Percentiles rank a stretch among this genome's conserved stretches.
phyloP scores from a whole-genome alignment of 2,329 filamentous ascomycete genomes.

The Diplodia scrobiculata region DNA sequence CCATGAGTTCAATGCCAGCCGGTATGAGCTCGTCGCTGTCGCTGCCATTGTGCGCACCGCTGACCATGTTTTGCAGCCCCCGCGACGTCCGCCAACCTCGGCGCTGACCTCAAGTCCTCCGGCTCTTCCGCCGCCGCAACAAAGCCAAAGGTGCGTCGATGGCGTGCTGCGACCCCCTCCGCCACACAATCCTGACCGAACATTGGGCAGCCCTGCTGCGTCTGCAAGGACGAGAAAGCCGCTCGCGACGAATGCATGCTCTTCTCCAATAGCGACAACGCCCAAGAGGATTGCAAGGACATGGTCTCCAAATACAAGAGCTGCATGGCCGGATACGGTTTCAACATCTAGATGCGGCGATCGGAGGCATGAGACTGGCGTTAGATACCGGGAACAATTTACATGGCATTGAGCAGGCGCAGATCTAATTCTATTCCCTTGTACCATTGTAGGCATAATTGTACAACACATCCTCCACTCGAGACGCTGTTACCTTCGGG shows the following conservation, averaged over 20 bases:
- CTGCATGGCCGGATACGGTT: constrained; percentile 94
- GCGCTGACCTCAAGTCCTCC: constrained; percentile 49
- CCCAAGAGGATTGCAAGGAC: constrained; percentile 78
- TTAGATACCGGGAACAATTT: constrained; percentile 42
- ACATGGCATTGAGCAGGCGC: constrained; percentile 35
- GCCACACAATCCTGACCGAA: constrained; percentile 18
- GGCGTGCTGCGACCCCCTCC: constrained; percentile 12
- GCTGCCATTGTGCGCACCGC: background rate
- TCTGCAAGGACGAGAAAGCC: constrained; percentile 94
- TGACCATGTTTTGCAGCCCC: constrained; percentile 26
- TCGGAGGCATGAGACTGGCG: constrained; percentile 4
- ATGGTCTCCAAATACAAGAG: constrained; percentile 81
- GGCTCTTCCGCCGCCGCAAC: constrained; percentile 44
- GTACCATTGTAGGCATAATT: constrained; percentile 14
- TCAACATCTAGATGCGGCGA: constrained; percentile 57
- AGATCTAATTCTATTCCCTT: constrained; percentile 10
- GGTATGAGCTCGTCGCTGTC: constrained; percentile 27
- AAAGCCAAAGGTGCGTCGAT: constrained; percentile 49
- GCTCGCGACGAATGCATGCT: constrained; percentile 98
- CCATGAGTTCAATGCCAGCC: constrained; percentile 42
- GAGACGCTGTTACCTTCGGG: background rate
- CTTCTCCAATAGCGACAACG: constrained; percentile 82
- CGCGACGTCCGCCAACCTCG: constrained; percentile 46
- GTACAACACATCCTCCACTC: constrained; percentile 23
- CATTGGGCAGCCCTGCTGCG: constrained; percentile 80